Base-by-base conservation (phyloP, 2,329 filamentous ascomycete species). In the Hypoxylon sp. region DNA sequence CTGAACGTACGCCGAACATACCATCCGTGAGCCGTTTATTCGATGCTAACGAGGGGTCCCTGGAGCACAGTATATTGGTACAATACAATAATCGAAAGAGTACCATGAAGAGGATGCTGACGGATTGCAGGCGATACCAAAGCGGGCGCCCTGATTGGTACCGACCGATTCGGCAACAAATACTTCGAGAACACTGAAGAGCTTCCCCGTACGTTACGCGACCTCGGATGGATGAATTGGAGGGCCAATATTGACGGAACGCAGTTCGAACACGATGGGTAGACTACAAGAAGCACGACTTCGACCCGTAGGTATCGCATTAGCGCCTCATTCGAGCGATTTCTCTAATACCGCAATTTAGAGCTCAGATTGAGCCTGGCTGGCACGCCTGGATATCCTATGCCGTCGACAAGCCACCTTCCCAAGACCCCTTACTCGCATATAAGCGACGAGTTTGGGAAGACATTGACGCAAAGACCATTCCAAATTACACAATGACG, bases 361-460 rank as follows among this genome's bases (percentile, higher is more conserved):
- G 89, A 66, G 87, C 87, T 62, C 92, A 97, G 56, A 91, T 97
- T 73, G 94, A 98, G 80, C 94, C 94, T 52, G 92, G 94, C 79
- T 99, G 95, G 95, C 95, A 98, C 81, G 93, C 92, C 28, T 99
- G 95, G 95, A 93, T 99, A 72, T 93, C 93, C 70, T 98, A 99
- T 81, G 83, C 89, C 80, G 89, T 97, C 73, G 93, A 98, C 79
- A 91, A 91, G 79, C 89, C 94, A 37, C 95, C 95, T 1, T 87
- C 84, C 37, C 80, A 90, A 74, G 95, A 99, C 77, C 82, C 89
- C 54, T 78, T 95, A 66, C 75, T 96, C 67, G 85, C 88, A 72
- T 81, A 88, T 54, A 84, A 87, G 70, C 79, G 88, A 48, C 87
- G 93, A 66, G 78, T 83, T 37, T 98, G 94, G 91, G 93, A 97